Percentiles rank a stretch among this genome's conserved stretches.
phyloP scores from a whole-genome alignment of 495 filamentous ascomycete genomes.

The Cairneyella variabilis region DNA sequence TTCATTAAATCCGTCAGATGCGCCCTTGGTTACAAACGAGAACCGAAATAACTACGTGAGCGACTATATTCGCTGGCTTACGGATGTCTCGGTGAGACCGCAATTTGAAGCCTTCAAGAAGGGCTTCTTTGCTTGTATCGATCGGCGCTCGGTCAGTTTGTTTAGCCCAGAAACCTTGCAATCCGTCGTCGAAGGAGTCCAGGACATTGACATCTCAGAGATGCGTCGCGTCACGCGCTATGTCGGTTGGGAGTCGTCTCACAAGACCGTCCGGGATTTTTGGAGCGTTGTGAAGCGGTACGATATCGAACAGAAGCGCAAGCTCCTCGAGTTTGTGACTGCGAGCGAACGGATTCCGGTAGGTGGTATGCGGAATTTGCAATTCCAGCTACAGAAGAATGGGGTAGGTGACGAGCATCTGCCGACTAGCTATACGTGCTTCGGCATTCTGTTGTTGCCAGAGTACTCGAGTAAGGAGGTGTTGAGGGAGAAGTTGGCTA shows the following conservation, averaged over 20 bases:
- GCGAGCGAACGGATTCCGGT: conserved; percentile 88
- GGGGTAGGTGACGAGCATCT: conserved; percentile 46
- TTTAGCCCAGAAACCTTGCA: conserved; percentile 70
- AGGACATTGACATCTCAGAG: conserved; percentile 68
- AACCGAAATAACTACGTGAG: conserved; percentile 75
- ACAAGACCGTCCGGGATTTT: conserved; percentile 70
- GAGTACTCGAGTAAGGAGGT: conserved; percentile 69
- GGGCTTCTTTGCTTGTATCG: conserved; percentile 77
- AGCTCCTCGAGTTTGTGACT: conserved; percentile 90
- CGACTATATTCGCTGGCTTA: conserved; percentile 88
- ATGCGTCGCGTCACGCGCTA: conserved; percentile 69
- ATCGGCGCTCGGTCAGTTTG: conserved; percentile 62
- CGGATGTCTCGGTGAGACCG: conserved; percentile 67
- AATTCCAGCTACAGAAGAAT: conserved; percentile 79
- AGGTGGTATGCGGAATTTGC: conserved; percentile 70
- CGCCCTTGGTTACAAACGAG: conserved; percentile 63
- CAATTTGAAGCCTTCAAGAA: conserved; percentile 77
- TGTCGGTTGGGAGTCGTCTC: conserved; percentile 67
- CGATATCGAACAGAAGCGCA: conserved; percentile 61
- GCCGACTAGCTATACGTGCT: conserved; percentile 66
- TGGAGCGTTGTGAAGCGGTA: conserved; percentile 74
- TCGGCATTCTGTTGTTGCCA: conserved; percentile 78
- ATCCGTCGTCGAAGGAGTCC: conserved; percentile 74
- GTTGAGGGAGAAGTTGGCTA: conserved; percentile 66
- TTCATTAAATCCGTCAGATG: conserved; percentile 36